Evolutionary conservation across 2,329 filamentous ascomycete genomes (phyloP).

Genomic region (Aspergillus uvarum): DNA sequence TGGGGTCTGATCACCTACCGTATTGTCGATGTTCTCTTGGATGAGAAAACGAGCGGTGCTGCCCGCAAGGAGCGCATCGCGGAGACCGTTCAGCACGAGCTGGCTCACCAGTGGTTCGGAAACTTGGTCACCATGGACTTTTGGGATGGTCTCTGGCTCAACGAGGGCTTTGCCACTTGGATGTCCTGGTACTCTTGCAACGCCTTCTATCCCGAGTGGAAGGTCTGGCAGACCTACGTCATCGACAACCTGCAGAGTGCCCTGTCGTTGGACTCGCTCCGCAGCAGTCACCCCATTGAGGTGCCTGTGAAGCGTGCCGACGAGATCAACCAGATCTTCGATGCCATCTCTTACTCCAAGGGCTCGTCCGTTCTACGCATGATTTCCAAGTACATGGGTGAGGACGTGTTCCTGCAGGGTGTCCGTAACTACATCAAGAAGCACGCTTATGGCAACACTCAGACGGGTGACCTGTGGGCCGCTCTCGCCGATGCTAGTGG

Average conservation of each 20-base stretch:
- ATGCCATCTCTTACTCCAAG: constrained; percentile 96
- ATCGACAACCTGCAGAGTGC: constrained; percentile 89
- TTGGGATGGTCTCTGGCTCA: constrained; percentile 97
- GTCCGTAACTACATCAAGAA: constrained; percentile 89
- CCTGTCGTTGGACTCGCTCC: constrained; percentile 80
- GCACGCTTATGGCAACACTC: constrained; percentile 93
- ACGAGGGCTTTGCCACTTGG: constrained; percentile 88
- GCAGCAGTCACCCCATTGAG: constrained; percentile 95
- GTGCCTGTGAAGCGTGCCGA: constrained; percentile 93
- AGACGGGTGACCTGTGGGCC: constrained; percentile 87
- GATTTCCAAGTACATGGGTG: constrained; percentile 93
- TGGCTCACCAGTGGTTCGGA: constrained; percentile 98
- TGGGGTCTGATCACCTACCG: constrained; percentile 96
- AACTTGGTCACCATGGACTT: constrained; percentile 98
- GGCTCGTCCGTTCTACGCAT: constrained; percentile 94
- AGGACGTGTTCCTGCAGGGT: constrained; percentile 89
- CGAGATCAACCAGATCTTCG: constrained; percentile 97
- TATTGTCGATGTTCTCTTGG: constrained; percentile 83
- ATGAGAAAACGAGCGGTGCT: constrained; percentile 87
- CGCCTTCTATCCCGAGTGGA: constrained; percentile 95
- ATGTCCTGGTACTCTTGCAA: constrained; percentile 96
- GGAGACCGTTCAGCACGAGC: constrained; percentile 93
- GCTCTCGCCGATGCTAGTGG: constrained; percentile 84
- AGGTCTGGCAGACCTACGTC: constrained; percentile 94
- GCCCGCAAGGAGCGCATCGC: constrained; percentile 89